Evolutionary conservation across 176 grass and related monocot genomes (phyloP), one percentile per base, ranked within the genome.

Genomic region (Saccharum spontaneum): DNA sequence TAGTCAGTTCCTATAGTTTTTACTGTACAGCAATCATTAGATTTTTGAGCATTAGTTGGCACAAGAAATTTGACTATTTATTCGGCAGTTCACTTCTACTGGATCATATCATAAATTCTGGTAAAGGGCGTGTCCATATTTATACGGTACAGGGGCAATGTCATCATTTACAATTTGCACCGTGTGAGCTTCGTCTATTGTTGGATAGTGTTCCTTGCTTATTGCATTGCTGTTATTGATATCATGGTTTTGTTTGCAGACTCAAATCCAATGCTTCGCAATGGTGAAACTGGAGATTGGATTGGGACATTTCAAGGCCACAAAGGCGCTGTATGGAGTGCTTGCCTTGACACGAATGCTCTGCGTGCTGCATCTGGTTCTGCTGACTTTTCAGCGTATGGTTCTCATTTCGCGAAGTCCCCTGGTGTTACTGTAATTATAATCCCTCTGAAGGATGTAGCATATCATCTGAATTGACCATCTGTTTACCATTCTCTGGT

Each of bases 241-340:
- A 44, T 17, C n/a, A 31, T 46, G 59, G 9, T 63, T 83, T 87
- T 22, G 50, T 92, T 69, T 81, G 39, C 86, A 99, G 97, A 99
- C 67, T 84, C 94, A 41, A 95, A 90, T 76, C 97, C 97, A 5
- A 99, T 99, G 97, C 90, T 99, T 67, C 94, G 97, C 66, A 96
- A 99, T 82, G 97, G 97, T n/a, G 97, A 99, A 72, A 92, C 97
- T 67, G 97, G 97, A 84, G 97, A 99, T 78, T 99, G 97, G 97
- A 99, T 99, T 88, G 97, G 97, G 41, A 99, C 97, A 50, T 99
- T 99, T 84, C 86, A 99, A 94, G 97, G 97, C n/a, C 97, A 99
- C 39, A 99, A 99, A 62, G 97, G 97, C 79, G 97, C 97, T 46
- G 97, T 99, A 49, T 99, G 97, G 97, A 99, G 97, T 59, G 92